phyloP scores from a whole-genome alignment of 2,329 filamentous ascomycete genomes.

The Chaetomiaceae sp. region DNA sequence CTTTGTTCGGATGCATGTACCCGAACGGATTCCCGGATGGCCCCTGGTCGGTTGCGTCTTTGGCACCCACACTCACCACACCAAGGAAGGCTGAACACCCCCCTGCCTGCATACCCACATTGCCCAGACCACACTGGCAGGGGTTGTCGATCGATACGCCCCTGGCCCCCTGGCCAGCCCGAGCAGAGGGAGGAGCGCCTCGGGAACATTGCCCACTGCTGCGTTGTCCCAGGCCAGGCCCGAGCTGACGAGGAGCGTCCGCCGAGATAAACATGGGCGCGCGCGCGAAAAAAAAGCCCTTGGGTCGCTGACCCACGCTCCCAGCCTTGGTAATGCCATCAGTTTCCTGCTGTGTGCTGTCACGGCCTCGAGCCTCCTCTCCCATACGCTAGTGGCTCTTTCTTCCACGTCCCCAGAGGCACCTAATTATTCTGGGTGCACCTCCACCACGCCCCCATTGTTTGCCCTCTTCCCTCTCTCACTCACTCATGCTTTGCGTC shows the following conservation, averaged over 20 bases:
- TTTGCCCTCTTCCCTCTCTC: neutral
- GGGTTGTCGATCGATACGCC: conserved; percentile 6
- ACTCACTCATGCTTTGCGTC: neutral
- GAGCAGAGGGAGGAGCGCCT: neutral
- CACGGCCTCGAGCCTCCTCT: conserved; percentile 1
- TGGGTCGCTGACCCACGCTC: neutral
- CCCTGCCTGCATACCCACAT: too few relatives aligned
- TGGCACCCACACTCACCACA: too few relatives aligned
- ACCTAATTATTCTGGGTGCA: neutral
- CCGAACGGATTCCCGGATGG: too few relatives aligned
- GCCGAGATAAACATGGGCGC: conserved; percentile 3
- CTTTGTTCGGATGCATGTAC: neutral
- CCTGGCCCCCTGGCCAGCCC: neutral
- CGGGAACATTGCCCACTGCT: neutral
- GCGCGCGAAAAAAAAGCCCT: neutral
- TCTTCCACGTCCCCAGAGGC: neutral
- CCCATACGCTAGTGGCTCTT: neutral
- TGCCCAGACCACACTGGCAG: neutral
- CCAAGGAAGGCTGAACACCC: too few relatives aligned
- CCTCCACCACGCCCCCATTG: neutral
- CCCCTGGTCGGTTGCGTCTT: too few relatives aligned
- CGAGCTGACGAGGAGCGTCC: neutral
- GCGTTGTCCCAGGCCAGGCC: conserved; percentile 1
- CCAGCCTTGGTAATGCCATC: neutral
- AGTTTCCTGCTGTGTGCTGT: neutral